phyloP scores from a whole-genome alignment of 805 yeast species.

The Brettanomyces bruxellensis region DNA sequence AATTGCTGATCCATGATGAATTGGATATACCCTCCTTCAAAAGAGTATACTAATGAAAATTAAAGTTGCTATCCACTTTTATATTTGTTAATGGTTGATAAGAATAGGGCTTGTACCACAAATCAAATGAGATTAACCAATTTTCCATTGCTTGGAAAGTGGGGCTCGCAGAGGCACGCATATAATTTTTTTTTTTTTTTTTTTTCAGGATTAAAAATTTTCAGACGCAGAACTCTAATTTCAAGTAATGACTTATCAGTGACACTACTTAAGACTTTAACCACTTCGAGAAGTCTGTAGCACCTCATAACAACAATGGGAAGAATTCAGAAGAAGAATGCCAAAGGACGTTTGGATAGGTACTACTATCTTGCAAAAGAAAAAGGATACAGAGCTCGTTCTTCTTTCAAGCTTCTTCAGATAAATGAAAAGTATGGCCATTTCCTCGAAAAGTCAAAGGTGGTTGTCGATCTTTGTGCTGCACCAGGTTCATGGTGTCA shows the following conservation, averaged over 20 bases:
- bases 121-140: no score
- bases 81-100: no score
- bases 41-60: no score
- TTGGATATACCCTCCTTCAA: no score
- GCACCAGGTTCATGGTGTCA: constrained; percentile 99
- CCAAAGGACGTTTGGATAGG: constrained; percentile 98
- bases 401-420: constrained; percentile 91
- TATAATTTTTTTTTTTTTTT: background rate
- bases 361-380: constrained; percentile 95
- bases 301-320: constrained; percentile 15
- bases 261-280: no score
- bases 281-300: no score
- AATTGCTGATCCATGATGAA: constrained; percentile 6
- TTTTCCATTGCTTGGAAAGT: no score
- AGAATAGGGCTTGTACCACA: no score
- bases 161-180: no score
- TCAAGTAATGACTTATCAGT: no score
- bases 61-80: no score
- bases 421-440: constrained; percentile 96
- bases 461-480: constrained; percentile 95
- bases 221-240: background rate
- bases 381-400: constrained; percentile 98
- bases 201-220: background rate
- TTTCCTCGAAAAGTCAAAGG: constrained; percentile 88
- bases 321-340: constrained; percentile 90